Evolutionary conservation across 768 basidiomycete genomes (phyloP).

Genomic region (Trametopsis cervina): DNA sequence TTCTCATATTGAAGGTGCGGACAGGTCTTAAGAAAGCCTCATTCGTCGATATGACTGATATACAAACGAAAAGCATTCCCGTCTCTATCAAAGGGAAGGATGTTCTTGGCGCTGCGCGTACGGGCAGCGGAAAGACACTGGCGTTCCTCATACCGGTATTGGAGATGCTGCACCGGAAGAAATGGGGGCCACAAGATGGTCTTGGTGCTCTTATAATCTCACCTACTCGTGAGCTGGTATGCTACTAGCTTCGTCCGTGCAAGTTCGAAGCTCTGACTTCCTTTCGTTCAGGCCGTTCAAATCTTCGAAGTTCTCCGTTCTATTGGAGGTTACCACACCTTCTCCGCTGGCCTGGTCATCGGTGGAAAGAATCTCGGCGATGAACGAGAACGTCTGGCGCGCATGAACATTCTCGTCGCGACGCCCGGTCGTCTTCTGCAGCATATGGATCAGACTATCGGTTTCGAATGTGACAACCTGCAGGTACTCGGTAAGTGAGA

Average conservation of each 20-base stretch:
- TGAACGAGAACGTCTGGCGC: conserved; percentile 77
- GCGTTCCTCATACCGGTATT: conserved; percentile 66
- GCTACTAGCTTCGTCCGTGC: background rate
- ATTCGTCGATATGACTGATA: conserved; percentile 84
- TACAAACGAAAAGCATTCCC: conserved; percentile 56
- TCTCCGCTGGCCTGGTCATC: conserved; percentile 93
- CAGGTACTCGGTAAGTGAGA: conserved; percentile 74
- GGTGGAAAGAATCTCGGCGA: conserved; percentile 95
- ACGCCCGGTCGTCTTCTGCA: conserved; percentile 93
- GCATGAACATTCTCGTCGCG: conserved; percentile 99
- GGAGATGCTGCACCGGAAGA: conserved; percentile 55
- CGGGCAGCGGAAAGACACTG: conserved; percentile 70
- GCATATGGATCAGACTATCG: conserved; percentile 97
- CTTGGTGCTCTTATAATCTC: conserved; percentile 89
- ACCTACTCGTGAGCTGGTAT: conserved; percentile 85
- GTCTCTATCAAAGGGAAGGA: conserved; percentile 56
- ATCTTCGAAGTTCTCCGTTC: conserved; percentile 95
- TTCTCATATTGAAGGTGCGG: background rate
- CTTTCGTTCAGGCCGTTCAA: conserved; percentile 72
- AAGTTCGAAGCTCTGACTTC: background rate
- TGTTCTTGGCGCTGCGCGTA: conserved; percentile 61
- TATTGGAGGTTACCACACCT: conserved; percentile 84
- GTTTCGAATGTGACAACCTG: conserved; percentile 88
- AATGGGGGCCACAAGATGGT: conserved; percentile 70
- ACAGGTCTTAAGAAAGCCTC: conserved; percentile 81